phyloP scores from a whole-genome alignment of 2,329 filamentous ascomycete genomes.

The Colletotrichum tamarilloi region DNA sequence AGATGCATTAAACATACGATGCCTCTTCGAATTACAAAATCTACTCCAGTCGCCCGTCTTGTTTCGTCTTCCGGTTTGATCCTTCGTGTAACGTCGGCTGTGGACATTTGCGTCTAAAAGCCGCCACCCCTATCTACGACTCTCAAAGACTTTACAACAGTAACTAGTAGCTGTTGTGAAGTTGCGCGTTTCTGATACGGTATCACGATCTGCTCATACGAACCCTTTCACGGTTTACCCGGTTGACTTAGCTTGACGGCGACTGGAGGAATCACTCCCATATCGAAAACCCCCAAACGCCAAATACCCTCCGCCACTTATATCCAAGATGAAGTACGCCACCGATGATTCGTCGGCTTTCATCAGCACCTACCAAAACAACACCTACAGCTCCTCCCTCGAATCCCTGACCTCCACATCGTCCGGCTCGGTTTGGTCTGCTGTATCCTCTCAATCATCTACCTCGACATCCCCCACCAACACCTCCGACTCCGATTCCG shows the following conservation, averaged over 20 bases:
- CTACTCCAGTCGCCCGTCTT: conserved; percentile 72
- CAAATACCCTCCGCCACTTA: conserved; percentile 9
- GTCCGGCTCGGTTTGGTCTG: conserved; percentile 81
- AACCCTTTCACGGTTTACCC: conserved; percentile 43
- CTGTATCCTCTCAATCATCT: conserved; percentile 76
- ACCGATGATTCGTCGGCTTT: conserved; percentile 64
- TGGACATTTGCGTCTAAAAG: conserved; percentile 56
- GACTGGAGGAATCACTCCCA: conserved; percentile 44
- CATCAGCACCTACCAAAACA: conserved; percentile 60
- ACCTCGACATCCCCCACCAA: conserved; percentile 75
- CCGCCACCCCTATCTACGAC: conserved; percentile 53
- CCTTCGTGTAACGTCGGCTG: conserved; percentile 63
- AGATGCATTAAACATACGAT: conserved; percentile 59
- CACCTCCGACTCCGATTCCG: conserved; percentile 65
- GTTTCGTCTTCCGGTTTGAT: conserved; percentile 70
- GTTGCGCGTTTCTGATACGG: conserved; percentile 49
- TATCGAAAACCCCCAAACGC: conserved; percentile 33
- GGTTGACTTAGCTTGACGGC: conserved; percentile 47
- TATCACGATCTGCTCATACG: conserved; percentile 44
- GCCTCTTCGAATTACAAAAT: conserved; percentile 61
- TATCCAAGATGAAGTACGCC: conserved; percentile 68
- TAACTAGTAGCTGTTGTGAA: conserved; percentile 52
- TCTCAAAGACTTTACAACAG: conserved; percentile 50
- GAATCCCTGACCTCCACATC: conserved; percentile 82
- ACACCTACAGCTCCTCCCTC: conserved; percentile 76